Percentiles rank a stretch among this genome's conserved stretches.
Evolutionary conservation across 169 alveolate genomes (phyloP).

Genomic region (Eimeria sp.): DNA sequence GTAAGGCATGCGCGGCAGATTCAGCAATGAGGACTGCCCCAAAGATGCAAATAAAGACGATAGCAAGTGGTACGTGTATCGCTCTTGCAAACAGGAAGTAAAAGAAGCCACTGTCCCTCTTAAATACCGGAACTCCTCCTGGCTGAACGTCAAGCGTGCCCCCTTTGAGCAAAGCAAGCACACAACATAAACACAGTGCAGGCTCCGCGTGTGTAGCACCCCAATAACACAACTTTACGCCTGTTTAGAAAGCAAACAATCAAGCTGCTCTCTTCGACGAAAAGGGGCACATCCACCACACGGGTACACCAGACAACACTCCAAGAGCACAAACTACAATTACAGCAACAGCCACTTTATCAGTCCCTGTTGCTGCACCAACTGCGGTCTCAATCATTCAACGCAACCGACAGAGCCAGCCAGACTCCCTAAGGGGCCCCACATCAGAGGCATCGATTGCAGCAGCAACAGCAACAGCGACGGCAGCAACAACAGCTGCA

Average conservation of each 20-base stretch:
- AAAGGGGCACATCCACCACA: no score
- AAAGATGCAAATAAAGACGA: conserved; percentile 90
- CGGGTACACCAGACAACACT: no score
- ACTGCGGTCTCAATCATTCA: no score
- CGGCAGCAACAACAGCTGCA: neutral
- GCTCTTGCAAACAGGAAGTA: conserved; percentile 90
- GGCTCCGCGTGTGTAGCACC: no score
- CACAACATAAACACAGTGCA: neutral
- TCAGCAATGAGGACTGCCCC: conserved; percentile 94
- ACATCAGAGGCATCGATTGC: neutral
- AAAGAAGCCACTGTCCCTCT: conserved; percentile 89
- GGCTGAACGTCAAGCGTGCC: conserved; percentile 91
- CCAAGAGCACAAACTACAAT: no score
- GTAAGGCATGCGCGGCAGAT: conserved; percentile 94
- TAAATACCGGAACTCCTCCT: conserved; percentile 88
- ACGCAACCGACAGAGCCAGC: no score
- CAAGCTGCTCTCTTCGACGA: no score
- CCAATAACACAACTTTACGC: no score
- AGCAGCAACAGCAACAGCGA: neutral
- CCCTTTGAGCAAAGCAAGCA: conserved; percentile 85
- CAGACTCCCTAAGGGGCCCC: no score
- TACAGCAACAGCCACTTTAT: no score
- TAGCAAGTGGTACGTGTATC: conserved; percentile 88
- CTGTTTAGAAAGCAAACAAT: no score
- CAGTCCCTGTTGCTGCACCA: no score